These are phyloP conservation scores for Calonectria hawksworthii DNA, from an alignment of 2,329 filamentous ascomycete species.

Conservation along the genomic window DNA sequence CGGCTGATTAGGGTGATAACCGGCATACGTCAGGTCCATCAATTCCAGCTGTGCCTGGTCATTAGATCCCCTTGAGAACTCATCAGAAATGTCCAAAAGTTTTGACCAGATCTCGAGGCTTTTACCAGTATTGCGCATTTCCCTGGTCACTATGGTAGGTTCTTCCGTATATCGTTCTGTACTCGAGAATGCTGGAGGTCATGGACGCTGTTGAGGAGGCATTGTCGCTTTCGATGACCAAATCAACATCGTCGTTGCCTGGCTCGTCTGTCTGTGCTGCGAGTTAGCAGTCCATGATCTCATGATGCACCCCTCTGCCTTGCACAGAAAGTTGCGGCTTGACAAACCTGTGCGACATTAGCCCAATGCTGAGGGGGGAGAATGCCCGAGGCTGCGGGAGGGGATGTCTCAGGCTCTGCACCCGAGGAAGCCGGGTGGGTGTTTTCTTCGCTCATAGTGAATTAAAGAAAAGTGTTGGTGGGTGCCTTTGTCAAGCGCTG, in stretches of 20 bases:
- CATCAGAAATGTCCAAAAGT: background rate
- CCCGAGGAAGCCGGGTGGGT: background rate
- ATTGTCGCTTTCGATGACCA: conserved; percentile 12
- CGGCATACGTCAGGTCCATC: conserved; percentile 39
- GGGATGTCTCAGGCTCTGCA: background rate
- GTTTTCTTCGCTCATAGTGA: conserved; percentile 9
- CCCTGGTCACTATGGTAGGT: conserved; percentile 29
- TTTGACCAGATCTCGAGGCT: fast-evolving
- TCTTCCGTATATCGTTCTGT: conserved; percentile 30
- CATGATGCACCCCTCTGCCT: too few relatives aligned
- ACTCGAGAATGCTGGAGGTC: conserved; percentile 27
- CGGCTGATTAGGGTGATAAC: fast-evolving
- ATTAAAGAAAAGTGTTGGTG: background rate
- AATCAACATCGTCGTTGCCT: conserved; percentile 12
- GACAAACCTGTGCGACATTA: conserved; percentile 33
- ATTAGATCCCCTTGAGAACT: conserved; percentile 35
- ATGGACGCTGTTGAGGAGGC: conserved; percentile 25
- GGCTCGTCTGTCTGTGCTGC: background rate
- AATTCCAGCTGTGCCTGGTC: conserved; percentile 39
- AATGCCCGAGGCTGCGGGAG: conserved; percentile 15
- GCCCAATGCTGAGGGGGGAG: conserved; percentile 40
- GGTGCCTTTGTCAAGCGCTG: background rate
- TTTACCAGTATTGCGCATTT: conserved; percentile 31
- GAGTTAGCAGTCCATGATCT: conserved; percentile 35
- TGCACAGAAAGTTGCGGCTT: background rate